Conservation (phyloP, 2,329 filamentous ascomycete genomes). For the Neofusicoccum kwambonambiense region DNA sequence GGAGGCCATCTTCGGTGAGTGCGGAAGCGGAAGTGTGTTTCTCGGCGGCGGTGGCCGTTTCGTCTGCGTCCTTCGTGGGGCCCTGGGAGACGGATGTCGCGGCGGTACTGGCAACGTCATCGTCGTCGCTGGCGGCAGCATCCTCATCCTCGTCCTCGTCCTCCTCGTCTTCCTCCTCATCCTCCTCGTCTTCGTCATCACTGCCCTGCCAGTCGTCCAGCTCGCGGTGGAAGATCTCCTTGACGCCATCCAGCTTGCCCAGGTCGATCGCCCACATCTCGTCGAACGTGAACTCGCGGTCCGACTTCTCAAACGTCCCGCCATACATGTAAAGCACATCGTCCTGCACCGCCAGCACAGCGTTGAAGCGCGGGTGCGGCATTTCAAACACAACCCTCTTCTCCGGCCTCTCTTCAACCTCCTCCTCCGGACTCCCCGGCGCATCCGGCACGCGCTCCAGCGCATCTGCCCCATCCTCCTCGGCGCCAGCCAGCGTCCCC, state of each 20-base stretch:
- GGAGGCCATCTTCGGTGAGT: conserved; percentile 68
- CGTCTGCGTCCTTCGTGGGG: conserved; percentile 22
- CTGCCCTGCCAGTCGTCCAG: conserved; percentile 76
- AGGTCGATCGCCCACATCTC: conserved; percentile 91
- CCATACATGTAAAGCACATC: conserved; percentile 93
- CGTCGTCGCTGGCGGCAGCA: conserved; percentile 46
- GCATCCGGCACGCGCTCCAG: not conserved
- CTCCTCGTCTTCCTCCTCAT: conserved; percentile 50
- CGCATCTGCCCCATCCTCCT: conserved; percentile 26
- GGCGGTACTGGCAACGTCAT: conserved; percentile 51
- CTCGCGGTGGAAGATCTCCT: conserved; percentile 83
- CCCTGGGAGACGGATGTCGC: conserved; percentile 47
- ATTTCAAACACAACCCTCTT: conserved; percentile 71
- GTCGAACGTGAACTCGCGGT: conserved; percentile 93
- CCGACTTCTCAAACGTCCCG: conserved; percentile 91
- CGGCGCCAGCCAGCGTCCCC: conserved; percentile 55
- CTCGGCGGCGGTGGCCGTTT: conserved; percentile 40
- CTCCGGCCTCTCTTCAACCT: conserved; percentile 50
- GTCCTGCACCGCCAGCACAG: conserved; percentile 84
- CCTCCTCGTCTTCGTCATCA: conserved; percentile 44
- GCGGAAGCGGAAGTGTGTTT: conserved; percentile 48
- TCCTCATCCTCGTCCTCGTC: conserved; percentile 41
- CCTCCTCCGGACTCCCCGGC: conserved; percentile 39
- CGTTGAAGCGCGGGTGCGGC: conserved; percentile 88
- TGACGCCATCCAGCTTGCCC: conserved; percentile 92